Percentiles rank a stretch among this genome's conserved stretches.
These are phyloP conservation scores for Alternaria arborescens DNA, from an alignment of 2,329 filamentous ascomycete species.

Conservation along the genomic window DNA sequence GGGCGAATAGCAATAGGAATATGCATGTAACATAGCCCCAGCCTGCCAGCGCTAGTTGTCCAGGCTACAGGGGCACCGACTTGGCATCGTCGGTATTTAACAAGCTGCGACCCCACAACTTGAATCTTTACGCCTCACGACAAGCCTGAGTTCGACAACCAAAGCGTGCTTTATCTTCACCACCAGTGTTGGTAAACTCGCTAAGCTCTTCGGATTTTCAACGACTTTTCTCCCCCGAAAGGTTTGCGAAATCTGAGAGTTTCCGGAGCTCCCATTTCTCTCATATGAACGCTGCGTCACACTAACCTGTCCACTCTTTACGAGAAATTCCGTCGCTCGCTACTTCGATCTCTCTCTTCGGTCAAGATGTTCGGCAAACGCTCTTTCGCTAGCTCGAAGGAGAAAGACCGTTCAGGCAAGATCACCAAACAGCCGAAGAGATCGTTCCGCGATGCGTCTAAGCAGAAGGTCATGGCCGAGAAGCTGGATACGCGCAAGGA, in stretches of 20 bases:
- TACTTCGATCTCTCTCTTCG: slow-evolving; percentile 54
- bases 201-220: slow-evolving; percentile 49
- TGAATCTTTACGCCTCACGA: slow-evolving; percentile 48
- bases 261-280: slow-evolving; percentile 61
- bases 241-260: slow-evolving; percentile 52
- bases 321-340: slow-evolving; percentile 54
- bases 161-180: slow-evolving; percentile 49
- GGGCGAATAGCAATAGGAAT: slow-evolving; percentile 36
- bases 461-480: slow-evolving; percentile 76
- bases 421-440: slow-evolving; percentile 80
- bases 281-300: slow-evolving; percentile 62
- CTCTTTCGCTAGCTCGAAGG: slow-evolving; percentile 78
- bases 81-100: slow-evolving; percentile 45
- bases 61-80: slow-evolving; percentile 39
- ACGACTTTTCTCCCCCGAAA: slow-evolving; percentile 45
- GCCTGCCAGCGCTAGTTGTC: slow-evolving; percentile 36
- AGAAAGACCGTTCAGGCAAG: slow-evolving; percentile 89
- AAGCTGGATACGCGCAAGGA: slow-evolving; percentile 70
- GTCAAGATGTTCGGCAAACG: slow-evolving; percentile 84
- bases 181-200: slow-evolving; percentile 43
- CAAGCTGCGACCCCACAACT: slow-evolving; percentile 41
- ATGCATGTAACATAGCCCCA: slow-evolving; percentile 40
- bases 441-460: slow-evolving; percentile 78
- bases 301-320: slow-evolving; percentile 58
- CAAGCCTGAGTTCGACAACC: slow-evolving; percentile 53